Evolutionary conservation across 2,329 filamentous ascomycete species (phyloP), one percentile per base, ranked within the genome.

Genomic region (Aspergillus brunneoviolaceus): DNA sequence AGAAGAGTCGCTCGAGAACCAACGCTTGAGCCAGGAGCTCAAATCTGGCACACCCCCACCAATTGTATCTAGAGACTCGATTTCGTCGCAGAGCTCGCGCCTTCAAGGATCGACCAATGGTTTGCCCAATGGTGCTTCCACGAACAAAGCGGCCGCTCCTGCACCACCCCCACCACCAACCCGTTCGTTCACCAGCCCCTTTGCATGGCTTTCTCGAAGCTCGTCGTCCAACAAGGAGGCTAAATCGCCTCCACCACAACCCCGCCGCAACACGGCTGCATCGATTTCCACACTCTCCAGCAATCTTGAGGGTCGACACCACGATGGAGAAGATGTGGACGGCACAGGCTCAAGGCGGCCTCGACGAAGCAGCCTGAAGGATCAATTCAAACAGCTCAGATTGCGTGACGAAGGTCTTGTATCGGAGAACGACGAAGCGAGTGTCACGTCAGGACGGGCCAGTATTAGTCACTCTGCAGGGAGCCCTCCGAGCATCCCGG

Each of bases 111-210:
- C 95, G 56, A 88, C 90, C 45, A 88, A 85, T 58, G 86, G 84
- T 50, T 54, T 89, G 90, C 39, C 83, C 90, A 33, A 85, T 91
- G 76, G 87, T 48, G 80, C 84, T 21, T 66, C 70, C 47, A 75
- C 74, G 66, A 73, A 75, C 62, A 69, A 71, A 51, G 64, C 71
- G 45, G 60, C 77, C 57, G 72, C 76, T 45, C 73, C 75, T 25
- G 74, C 79, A 49, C 74, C 77, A 21, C 74, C 76, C 4, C 69
- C 73, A 27, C 73, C 77, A 47, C 73, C 78, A 19, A 69, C 79
- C 66, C 84, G 92, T 70, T 96, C 95, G 74, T 84, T 96, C 58
- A 93, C 91, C 9, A 91, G 91, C 67, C 91, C 90, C n/a, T 96
- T 96, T 69, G 86, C 91, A 45, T 94, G 91, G 88, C 83, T 96